These are phyloP conservation scores for Pyrus hybrid DNA, from an alignment of 331 rosid species.

Conservation along the genomic window DNA sequence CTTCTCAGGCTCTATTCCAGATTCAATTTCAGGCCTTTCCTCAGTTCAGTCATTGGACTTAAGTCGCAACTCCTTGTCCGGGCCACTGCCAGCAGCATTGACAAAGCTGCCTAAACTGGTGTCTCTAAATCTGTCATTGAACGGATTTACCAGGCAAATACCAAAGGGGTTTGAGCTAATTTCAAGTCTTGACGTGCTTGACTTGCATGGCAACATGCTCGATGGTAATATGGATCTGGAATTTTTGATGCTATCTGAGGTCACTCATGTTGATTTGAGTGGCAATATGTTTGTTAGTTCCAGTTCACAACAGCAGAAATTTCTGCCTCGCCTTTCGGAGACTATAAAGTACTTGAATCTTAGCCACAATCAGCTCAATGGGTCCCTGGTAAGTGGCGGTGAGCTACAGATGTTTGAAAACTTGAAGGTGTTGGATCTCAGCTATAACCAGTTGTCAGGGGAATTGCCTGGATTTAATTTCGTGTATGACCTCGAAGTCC, in stretches of 20 bases:
- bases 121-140: slow-evolving; percentile 66
- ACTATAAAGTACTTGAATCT: slow-evolving; percentile 70
- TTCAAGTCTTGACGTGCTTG: slow-evolving; percentile 61
- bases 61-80: slow-evolving; percentile 69
- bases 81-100: slow-evolving; percentile 48
- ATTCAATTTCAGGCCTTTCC: slow-evolving; percentile 49
- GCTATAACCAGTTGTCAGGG: slow-evolving; percentile 85
- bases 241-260: slow-evolving; percentile 50
- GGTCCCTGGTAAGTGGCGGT: slow-evolving; percentile 63
- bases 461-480: slow-evolving; percentile 92
- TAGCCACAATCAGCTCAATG: slow-evolving; percentile 74
- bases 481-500: slow-evolving; percentile 82
- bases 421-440: slow-evolving; percentile 87
- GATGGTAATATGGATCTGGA: slow-evolving; percentile 54
- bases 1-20: slow-evolving; percentile 75
- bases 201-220: slow-evolving; percentile 80
- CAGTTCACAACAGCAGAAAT: slow-evolving; percentile 42
- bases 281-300: slow-evolving; percentile 62
- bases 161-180: slow-evolving; percentile 74
- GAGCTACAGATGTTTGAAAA: slow-evolving; percentile 56
- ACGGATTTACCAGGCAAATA: slow-evolving; percentile 55
- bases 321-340: slow-evolving; percentile 62
- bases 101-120: slow-evolving; percentile 48
- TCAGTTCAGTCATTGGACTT: slow-evolving; percentile 76
- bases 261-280: slow-evolving; percentile 77